Base-by-base conservation (phyloP, 1,284 basidiomycete species). In the Rhodofomes roseus region DNA sequence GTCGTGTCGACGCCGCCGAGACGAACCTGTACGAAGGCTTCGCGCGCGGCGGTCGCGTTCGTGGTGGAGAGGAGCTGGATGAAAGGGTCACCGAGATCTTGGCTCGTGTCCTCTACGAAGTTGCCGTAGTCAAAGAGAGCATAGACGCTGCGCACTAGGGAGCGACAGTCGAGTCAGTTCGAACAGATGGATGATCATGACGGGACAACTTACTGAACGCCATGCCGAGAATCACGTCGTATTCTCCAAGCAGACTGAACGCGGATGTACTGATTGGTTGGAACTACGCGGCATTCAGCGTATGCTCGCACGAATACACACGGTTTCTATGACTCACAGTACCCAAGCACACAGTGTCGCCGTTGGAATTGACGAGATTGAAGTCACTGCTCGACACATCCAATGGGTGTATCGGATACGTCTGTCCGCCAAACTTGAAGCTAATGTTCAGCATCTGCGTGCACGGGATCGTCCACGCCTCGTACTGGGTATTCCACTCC, bases 171-270 rank as follows among this genome's bases (percentile, higher is more conserved):
- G 27, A 36, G 41, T 53, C 36, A 27, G 50, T 29, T 27, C 31
- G 25, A 12, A 5, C 36, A 20, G 12, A 7, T 22, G 16, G 11
- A 12, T 18, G 18, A 16, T 52, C 27, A 25, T 58, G 39, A 25
- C 12, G 22, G 36, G 40, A 59, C 29, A 48, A 74, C 89, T 65
- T 71, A 92, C 90, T 62, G 76, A 92, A 91, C 60, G 80, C 81
- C 90, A 92, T 92, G 64, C 90, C 90, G 56, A 92, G 78, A 66
- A 92, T 90, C 78, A 90, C 84, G 66, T 92, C 90, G 62, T 90
- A 91, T 70, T 88, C 82, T 58, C 87, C 89, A 18, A 89, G 78
- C 29, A 90, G 65, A 75, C 86, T 89, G 73, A 90, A 90, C 9
- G 89, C 89, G 11, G 84, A 84, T 8, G 88, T 59, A n/a, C 58